These are phyloP conservation scores for Trichocladium antarcticum DNA, from an alignment of 495 filamentous ascomycete genomes.

Conservation along the genomic window DNA sequence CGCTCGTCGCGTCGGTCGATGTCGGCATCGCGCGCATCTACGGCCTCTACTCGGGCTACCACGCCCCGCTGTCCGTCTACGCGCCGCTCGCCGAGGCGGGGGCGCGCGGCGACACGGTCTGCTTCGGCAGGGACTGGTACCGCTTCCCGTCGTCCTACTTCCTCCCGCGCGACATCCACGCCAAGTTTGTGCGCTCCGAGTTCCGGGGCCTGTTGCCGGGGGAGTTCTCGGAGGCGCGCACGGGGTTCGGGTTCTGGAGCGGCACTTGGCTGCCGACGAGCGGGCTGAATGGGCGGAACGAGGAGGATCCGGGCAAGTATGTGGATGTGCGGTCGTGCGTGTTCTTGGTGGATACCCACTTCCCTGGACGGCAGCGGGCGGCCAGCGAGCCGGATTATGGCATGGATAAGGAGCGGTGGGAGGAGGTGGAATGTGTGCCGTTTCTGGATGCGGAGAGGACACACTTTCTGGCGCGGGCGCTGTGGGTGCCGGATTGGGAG, in stretches of 20 bases:
- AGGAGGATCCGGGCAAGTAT: conserved; percentile 81
- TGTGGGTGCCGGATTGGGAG: conserved; percentile 72
- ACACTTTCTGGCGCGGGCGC: conserved; percentile 56
- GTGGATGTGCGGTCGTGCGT: conserved; percentile 62
- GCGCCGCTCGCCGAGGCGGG: conserved; percentile 37
- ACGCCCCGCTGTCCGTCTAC: conserved; percentile 73
- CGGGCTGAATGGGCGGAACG: conserved; percentile 90
- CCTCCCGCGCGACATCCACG: conserved; percentile 63
- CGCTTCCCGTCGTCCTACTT: conserved; percentile 92
- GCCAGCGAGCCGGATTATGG: conserved; percentile 66
- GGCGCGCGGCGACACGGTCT: conserved; percentile 56
- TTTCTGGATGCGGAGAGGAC: conserved; percentile 78
- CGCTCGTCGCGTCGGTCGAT: conserved; percentile 47
- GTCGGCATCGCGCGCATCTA: conserved; percentile 59
- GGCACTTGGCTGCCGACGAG: conserved; percentile 69
- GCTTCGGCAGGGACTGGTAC: conserved; percentile 97
- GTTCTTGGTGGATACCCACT: conserved; percentile 82
- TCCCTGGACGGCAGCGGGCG: conserved; percentile 44
- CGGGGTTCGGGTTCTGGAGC: conserved; percentile 50
- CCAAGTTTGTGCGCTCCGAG: conserved; percentile 80
- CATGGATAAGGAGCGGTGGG: conserved; percentile 59
- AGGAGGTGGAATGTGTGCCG: conserved; percentile 54
- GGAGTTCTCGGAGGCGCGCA: conserved; percentile 65
- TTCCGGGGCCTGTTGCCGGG: conserved; percentile 87
- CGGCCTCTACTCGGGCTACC: conserved; percentile 79